A percentile compares a stretch with the other conserved stretches of the same genome.
Conservation (phyloP, 306 rosid genomes). For the Vicia sativa region DNA sequence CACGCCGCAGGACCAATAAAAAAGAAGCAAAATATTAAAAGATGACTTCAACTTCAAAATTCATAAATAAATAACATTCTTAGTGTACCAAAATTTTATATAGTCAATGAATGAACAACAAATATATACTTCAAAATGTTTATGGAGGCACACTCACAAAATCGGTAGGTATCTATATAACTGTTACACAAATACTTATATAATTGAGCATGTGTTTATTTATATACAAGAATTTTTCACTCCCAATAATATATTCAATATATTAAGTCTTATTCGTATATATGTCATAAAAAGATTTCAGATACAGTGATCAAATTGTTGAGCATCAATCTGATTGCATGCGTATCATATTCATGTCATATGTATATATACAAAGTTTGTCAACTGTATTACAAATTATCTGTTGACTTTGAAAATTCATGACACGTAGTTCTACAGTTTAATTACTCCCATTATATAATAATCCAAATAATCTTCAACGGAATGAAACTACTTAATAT, state of each 20-base stretch:
- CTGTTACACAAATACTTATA: neutral
- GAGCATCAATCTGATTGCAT: neutral
- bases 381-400: slow-evolving; percentile 22
- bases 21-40: slow-evolving; percentile 2
- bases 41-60: slow-evolving; percentile 28
- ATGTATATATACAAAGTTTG: neutral
- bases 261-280: slow-evolving; percentile 1
- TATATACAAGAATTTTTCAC: slow-evolving; percentile 8
- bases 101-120: slow-evolving; percentile 25
- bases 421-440: slow-evolving; percentile 21
- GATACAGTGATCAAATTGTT: slow-evolving; percentile 16
- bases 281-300: slow-evolving; percentile 29
- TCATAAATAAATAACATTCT: neutral
- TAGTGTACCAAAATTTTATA: neutral
- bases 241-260: slow-evolving; percentile 9
- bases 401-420: slow-evolving; percentile 41
- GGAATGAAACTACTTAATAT: neutral
- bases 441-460: too few species aligned
- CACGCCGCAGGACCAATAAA: slow-evolving; percentile 27
- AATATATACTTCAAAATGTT: slow-evolving; percentile 1
- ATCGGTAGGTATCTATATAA: slow-evolving; percentile 2
- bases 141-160: slow-evolving; percentile 39
- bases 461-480: neutral
- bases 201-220: slow-evolving; percentile 32
- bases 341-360: neutral